Evolutionary conservation across 2,329 filamentous ascomycete species (phyloP), one percentile per base, ranked within the genome.

Genomic region (Teratosphaeria viscida): DNA sequence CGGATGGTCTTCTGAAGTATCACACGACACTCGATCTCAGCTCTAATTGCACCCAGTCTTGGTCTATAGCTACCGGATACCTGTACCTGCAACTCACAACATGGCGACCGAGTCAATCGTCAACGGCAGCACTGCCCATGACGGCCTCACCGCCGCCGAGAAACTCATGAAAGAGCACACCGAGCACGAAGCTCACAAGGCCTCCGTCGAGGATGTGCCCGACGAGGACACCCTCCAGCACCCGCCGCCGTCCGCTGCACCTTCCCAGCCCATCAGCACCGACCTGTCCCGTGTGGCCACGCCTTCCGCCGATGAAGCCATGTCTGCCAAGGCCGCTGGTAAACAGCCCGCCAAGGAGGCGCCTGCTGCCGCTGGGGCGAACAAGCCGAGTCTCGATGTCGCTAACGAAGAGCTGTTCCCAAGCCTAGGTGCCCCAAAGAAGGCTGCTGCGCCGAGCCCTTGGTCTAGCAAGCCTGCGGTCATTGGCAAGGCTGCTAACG

Each of bases 361-460:
- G 26, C 26, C 53, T 37, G 53, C 53, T n/a, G 59, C 58, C 1
- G 72, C 70, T 55, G 65, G 14, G 37, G 55, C 63, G 37, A 68
- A 63, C 29, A 68, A 69, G 59, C 66, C 76, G 52, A 68, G 80
- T 57, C 78, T 96, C 62, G 90, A 97, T 74, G 92, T 90, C 23
- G 83, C 89, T 70, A 95, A 90, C 19, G 89, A 95, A 71, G 92
- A 97, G 75, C 79, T 89, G 61, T 99, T 99, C 81, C 94, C 94
- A n/a, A 86, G 92, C 67, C 83, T 99, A 54, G 92, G 92, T 58
- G 81, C 83, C 63, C 79, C 85, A 57, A 92, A 91, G 75, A 76
- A 77, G 64, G 75, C 82, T 63, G 82, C 84, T 65, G 81, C 85
- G 61, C 81, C 86, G 54, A 85, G 87, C 54, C 85, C 89, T 66